phyloP scores from a whole-genome alignment of 768 basidiomycete species.

The Russula foetens region DNA sequence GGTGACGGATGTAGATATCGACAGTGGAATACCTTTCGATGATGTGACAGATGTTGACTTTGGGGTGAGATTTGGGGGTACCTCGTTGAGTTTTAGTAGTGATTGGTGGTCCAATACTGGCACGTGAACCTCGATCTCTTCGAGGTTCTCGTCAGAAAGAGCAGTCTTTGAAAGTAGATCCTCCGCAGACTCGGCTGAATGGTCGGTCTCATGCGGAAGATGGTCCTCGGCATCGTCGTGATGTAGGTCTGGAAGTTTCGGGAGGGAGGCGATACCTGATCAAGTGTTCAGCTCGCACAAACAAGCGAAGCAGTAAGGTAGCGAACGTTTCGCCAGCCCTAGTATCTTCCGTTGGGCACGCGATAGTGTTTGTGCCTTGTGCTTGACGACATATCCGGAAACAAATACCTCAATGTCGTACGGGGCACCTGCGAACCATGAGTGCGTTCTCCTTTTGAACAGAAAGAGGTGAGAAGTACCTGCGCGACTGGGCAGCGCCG shows the following conservation, averaged over 20 bases:
- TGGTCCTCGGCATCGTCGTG: conserved; percentile 17
- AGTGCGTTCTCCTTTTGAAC: not conserved
- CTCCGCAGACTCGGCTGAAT: conserved; percentile 34
- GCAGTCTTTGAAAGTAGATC: conserved; percentile 38
- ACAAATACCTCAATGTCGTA: conserved; percentile 70
- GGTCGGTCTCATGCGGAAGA: conserved; percentile 23
- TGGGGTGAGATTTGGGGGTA: conserved; percentile 1
- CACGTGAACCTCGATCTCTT: conserved; percentile 47
- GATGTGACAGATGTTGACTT: conserved; percentile 15
- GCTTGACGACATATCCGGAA: conserved; percentile 66
- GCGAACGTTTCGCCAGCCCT: conserved; percentile 63
- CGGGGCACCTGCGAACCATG: conserved; percentile 33
- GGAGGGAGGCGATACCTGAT: conserved; percentile 17
- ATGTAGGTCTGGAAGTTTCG: conserved; percentile 25
- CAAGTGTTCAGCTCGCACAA: not conserved
- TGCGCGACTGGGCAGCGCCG: conserved; percentile 18
- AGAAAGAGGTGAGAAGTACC: conserved; percentile 22
- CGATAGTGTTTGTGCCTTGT: conserved; percentile 53
- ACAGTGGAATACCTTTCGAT: not conserved
- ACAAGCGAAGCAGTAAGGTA: not conserved
- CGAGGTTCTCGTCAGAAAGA: conserved; percentile 50
- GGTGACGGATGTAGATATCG: not conserved
- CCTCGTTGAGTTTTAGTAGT: conserved; percentile 5
- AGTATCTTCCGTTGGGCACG: conserved; percentile 74
- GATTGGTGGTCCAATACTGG: conserved; percentile 31